Conservation (phyloP, 768 basidiomycete species). For the Podaxis mareebaensis region DNA sequence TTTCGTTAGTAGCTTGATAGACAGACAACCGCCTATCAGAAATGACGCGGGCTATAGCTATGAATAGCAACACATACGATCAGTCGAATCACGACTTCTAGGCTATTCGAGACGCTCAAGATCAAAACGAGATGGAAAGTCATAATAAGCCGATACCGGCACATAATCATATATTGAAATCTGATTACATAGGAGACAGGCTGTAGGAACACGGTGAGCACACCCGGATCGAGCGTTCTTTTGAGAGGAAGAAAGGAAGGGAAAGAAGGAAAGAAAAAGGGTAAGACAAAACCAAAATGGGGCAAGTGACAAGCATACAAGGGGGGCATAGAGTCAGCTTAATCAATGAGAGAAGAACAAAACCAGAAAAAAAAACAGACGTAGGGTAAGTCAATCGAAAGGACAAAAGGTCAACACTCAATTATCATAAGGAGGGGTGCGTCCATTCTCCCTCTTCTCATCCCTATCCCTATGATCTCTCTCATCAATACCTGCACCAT, state of each 20-base stretch:
- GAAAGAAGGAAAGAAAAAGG: background rate
- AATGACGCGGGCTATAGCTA: background rate
- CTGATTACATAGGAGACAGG: slow-evolving; percentile 13
- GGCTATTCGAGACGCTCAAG: background rate
- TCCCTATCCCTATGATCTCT: slow-evolving; percentile 27
- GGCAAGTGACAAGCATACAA: slow-evolving; percentile 1
- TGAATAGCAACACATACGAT: background rate
- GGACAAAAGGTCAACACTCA: slow-evolving; percentile 26
- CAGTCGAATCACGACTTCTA: background rate
- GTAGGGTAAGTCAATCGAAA: background rate
- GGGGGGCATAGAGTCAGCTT: background rate
- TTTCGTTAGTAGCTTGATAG: background rate
- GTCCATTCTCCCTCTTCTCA: slow-evolving; percentile 48
- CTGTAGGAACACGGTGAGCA: slow-evolving; percentile 1
- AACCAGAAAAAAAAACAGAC: background rate
- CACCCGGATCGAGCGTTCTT: slow-evolving; percentile 4
- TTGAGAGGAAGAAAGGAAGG: background rate
- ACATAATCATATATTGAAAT: slow-evolving; percentile 15
- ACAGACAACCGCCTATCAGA: background rate
- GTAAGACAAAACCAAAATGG: background rate
- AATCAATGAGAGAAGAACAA: background rate
- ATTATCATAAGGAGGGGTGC: slow-evolving; percentile 62
- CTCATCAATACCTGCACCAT: slow-evolving; percentile 29
- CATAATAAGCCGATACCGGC: slow-evolving; percentile 12
- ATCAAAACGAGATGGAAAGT: background rate